Evolutionary conservation across 495 filamentous ascomycete species (phyloP), one percentile per base, ranked within the genome.

Genomic region (Talaromyces borbonicus): DNA sequence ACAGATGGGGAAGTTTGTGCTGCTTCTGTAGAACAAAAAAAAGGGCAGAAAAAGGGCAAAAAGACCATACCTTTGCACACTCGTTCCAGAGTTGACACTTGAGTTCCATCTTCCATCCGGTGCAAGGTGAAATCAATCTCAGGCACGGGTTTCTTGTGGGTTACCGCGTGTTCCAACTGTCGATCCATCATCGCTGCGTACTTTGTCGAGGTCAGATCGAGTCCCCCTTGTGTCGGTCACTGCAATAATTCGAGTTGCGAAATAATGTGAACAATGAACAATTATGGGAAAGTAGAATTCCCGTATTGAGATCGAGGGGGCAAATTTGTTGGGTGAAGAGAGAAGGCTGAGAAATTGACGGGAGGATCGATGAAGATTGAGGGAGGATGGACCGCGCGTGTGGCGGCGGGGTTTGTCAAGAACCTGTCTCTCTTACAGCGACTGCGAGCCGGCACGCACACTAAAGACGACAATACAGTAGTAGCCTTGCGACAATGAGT

Each of bases 61-160:
- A 30, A 30, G 19, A 16, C 4, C 12, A 33, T 83, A 96, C 92
- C 92, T 85, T 96, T 98, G 68, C 90, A 90, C 48, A 97, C 92
- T 54, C 92, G 77, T 61, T 98, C 92, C 65, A 83, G 66, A 41
- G 92, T 98, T 72, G 82, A 97, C 60, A 98, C 92, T 65, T 95
- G 83, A 20, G 78, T 79, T 54, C 86, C 87, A 76, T 98, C 92
- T 66, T 98, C 92, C 90, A 97, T 95, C 35, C 83, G 88, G 64
- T 98, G 92, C 55, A 98, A 78, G 39, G 88, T 89, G 62, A 97
- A 97, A 67, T 98, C 92, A 60, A 98, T 96, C 73, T 98, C 92
- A 25, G 92, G 92, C 37, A 89, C 77, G 38, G 90, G 87, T 67
- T 82, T 87, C 79, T 96, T 98, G 51, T 97, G 76, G 57, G 76